phyloP scores from a whole-genome alignment of 2,329 filamentous ascomycete species.

The Stagonosporopsis chrysanthemi region DNA sequence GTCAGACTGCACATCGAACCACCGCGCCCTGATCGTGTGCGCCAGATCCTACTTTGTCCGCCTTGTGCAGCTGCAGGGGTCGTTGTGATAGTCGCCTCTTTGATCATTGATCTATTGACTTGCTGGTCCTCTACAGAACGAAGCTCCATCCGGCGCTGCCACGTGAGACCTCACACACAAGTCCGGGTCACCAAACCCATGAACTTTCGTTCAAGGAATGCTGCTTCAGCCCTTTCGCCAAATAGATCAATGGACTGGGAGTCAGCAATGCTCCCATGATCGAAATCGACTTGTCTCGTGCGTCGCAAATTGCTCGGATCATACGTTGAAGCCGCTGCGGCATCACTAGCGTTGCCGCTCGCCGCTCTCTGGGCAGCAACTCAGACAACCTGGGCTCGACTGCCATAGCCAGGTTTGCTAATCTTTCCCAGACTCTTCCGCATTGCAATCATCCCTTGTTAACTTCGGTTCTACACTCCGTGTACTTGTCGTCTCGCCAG shows the following conservation, averaged over 20 bases:
- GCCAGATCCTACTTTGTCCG: conserved; percentile 11
- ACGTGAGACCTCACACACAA: conserved; percentile 12
- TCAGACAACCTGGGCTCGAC: conserved; percentile 7
- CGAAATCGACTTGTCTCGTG: conserved; percentile 22
- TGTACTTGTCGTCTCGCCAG: neutral
- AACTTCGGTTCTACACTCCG: neutral
- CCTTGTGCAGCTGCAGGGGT: neutral
- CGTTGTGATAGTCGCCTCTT: conserved; percentile 10
- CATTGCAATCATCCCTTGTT: neutral
- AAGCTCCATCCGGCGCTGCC: neutral
- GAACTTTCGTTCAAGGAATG: conserved; percentile 6
- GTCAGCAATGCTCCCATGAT: conserved; percentile 22
- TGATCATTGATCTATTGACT: neutral
- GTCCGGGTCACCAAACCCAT: neutral
- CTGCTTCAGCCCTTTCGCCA: conserved; percentile 19
- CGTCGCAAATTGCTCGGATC: conserved; percentile 28
- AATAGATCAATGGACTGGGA: conserved; percentile 25
- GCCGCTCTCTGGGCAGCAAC: conserved; percentile 20
- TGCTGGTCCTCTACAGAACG: neutral
- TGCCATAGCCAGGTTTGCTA: neutral
- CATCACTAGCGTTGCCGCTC: conserved; percentile 35
- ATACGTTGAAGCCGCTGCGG: conserved; percentile 33
- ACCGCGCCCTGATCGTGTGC: conserved; percentile 26
- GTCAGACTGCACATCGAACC: conserved; percentile 25
- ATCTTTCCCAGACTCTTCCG: neutral